A percentile compares a stretch with the other conserved stretches of the same genome.
Evolutionary conservation across 2,329 filamentous ascomycete species (phyloP).

Genomic region (Mycosphaerella sp.): DNA sequence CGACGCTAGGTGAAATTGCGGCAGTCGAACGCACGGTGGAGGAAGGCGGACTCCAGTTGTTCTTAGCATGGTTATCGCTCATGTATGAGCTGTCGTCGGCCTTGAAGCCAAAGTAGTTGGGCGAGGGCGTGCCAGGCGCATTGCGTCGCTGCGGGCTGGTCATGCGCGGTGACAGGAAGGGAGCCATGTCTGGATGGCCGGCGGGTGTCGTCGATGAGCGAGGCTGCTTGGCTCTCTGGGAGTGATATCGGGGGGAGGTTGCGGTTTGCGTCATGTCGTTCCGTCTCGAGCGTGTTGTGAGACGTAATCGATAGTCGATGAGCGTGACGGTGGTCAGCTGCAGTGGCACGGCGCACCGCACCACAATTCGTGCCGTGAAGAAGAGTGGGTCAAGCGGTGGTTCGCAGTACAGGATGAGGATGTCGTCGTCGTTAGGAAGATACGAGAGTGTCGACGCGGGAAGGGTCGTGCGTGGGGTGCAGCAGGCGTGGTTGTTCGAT

Average conservation of each 20-base stretch:
- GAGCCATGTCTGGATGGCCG: conserved; percentile 26
- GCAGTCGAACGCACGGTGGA: conserved; percentile 66
- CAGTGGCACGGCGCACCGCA: neutral
- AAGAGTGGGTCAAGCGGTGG: neutral
- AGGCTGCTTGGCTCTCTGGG: conserved; percentile 8
- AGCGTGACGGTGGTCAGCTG: neutral
- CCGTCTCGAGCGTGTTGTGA: neutral
- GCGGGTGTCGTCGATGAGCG: conserved; percentile 18
- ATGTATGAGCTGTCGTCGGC: conserved; percentile 57
- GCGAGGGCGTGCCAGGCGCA: conserved; percentile 48
- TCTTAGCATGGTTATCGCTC: conserved; percentile 50
- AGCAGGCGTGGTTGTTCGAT: neutral
- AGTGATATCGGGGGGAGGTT: conserved; percentile 23
- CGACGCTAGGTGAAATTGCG: conserved; percentile 60
- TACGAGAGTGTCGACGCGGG: too few species aligned
- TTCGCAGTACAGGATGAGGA: too few species aligned
- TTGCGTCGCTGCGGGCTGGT: conserved; percentile 20
- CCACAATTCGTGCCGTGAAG: neutral
- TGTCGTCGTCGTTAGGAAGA: neutral
- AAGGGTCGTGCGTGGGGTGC: neutral
- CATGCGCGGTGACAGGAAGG: conserved; percentile 27
- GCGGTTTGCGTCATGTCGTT: conserved; percentile 23
- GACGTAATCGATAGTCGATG: neutral
- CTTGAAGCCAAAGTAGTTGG: conserved; percentile 80
- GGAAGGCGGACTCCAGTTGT: conserved; percentile 68